Evolutionary conservation across 2,329 filamentous ascomycete species (phyloP).

Genomic region (Fusarium concolor): DNA sequence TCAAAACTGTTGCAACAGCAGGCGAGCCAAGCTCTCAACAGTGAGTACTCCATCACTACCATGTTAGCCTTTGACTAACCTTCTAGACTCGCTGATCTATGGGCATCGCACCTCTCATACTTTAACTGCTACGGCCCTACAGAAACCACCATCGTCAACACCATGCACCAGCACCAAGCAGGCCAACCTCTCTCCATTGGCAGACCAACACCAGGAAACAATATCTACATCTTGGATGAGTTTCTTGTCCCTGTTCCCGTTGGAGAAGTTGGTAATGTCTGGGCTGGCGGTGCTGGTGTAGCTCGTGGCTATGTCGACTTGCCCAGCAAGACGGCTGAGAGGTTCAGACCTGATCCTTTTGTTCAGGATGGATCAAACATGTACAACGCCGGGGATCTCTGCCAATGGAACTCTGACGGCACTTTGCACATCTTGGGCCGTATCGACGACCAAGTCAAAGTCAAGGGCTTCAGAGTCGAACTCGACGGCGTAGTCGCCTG

Average conservation of each 20-base stretch:
- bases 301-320: constrained; percentile 67
- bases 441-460: constrained; percentile 70
- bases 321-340: constrained; percentile 61
- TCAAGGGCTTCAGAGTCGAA: constrained; percentile 72
- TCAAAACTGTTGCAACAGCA: constrained; percentile 64
- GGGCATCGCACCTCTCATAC: constrained; percentile 61
- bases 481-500: constrained; percentile 66
- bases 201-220: constrained; percentile 66
- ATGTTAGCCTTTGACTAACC: neutral
- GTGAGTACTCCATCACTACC: constrained; percentile 42
- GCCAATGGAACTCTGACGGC: constrained; percentile 64
- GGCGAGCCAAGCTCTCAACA: constrained; percentile 63
- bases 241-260: constrained; percentile 56
- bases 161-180: constrained; percentile 54
- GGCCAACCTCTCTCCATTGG: constrained; percentile 65
- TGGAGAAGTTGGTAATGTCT: constrained; percentile 65
- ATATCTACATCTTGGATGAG: constrained; percentile 65
- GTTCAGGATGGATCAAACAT: constrained; percentile 60
- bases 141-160: constrained; percentile 70
- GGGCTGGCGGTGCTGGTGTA: constrained; percentile 65
- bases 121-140: constrained; percentile 71
- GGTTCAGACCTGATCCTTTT: constrained; percentile 64
- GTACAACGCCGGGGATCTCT: constrained; percentile 72
- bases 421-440: constrained; percentile 67
- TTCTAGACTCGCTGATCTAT: constrained; percentile 61